Base-by-base conservation (phyloP, 768 basidiomycete genomes). In the Atractiella rhizophila region DNA sequence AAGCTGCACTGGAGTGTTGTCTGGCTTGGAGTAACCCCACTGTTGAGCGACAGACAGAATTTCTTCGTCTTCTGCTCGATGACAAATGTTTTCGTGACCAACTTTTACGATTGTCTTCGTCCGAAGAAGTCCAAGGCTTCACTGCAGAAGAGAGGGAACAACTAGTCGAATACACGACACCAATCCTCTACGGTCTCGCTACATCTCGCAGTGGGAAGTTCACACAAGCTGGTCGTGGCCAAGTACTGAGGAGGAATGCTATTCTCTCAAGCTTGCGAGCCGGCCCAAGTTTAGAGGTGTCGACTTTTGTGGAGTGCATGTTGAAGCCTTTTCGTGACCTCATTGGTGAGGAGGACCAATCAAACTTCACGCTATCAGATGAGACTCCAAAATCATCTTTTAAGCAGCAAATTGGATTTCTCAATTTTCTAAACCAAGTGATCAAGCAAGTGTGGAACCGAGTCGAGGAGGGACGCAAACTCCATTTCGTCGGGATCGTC, bases 51-150 rank as follows among this genome's bases (percentile, higher is more conserved):
- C 67, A 73, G 50, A 69, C 75, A 47, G 71, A 76, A n/a, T 65
- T 66, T 10, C 59, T 96, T 19, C 64, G 66, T 9, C 63, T 62
- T 7, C 62, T 96, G 10, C 63, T 98, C 25, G 83, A 94, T 46
- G 76, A 82, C 35, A 74, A 72, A 6, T 62, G 75, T 35, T 91
- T 85, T 71, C 64, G 85, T n/a, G 88, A 96, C 53, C 73, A 77
- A 48, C 67, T 96, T 4, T 66, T 72, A 2, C 64, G 69, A 12
- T 66, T 96, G 31, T 66, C 76, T 42, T 60, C 86, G 10, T 51
- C 51, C 1, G 46, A 47, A n/a, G 61, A 62, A n/a, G 54, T 57
- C 9, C 64, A 69, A 18, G 67, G 68, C 5, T 62, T 74, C 41
- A 64, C 68, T 15, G 53, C 61, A 1, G 58, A 62, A 1, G 70